Base-by-base conservation (phyloP, 2,329 filamentous ascomycete genomes). In the Xylariales sp. region DNA sequence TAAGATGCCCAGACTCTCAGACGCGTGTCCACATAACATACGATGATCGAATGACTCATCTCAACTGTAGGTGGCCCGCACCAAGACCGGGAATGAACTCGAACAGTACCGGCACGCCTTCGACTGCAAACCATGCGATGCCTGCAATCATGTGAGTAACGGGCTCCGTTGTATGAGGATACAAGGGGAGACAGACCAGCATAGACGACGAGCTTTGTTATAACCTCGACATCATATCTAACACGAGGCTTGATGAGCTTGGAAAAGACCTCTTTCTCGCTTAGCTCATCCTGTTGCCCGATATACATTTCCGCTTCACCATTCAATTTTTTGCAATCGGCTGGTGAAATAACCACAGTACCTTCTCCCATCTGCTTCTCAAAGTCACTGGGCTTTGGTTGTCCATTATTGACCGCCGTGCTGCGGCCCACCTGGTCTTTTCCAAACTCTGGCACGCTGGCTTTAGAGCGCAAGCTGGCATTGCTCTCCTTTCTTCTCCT, bases 161-260 rank as follows among this genome's bases (percentile, higher is more conserved):
- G n/a, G 49, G 23, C 23, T 18, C 48, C n/a, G 39, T 39, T 28
- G 41, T 52, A 8, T 16, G 39, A 63, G 49, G 30, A 18, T 4
- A 52, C 3, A 28, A 10, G 64, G 64, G 23, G 30, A 50, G 16
- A 81, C 89, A 80, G 82, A 93, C 95, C 96, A 67, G 91, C 87
- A 82, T 99, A 99, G 30, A 99, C 93, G 74, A 99, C 92, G 68
- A 99, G 81, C 81, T 97, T 98, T 5, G 96, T 98, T 45, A 99
- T 92, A 46, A 99, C 95, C 80, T 99, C 96, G n/a, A 98, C 95
- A 80, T 99, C 96, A 77, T 98, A 99, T 74, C 94, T 86, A 67
- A 97, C 94, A 72, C 96, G 89, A 56, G 96, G 94, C 81, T 91
- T 93, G 70, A 94, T 90, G 63, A 98, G 85, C 77, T 87, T 89